These are phyloP conservation scores for Mastigamoeba balamuthi DNA, from an alignment of 78 protist species.

Conservation along the genomic window DNA sequence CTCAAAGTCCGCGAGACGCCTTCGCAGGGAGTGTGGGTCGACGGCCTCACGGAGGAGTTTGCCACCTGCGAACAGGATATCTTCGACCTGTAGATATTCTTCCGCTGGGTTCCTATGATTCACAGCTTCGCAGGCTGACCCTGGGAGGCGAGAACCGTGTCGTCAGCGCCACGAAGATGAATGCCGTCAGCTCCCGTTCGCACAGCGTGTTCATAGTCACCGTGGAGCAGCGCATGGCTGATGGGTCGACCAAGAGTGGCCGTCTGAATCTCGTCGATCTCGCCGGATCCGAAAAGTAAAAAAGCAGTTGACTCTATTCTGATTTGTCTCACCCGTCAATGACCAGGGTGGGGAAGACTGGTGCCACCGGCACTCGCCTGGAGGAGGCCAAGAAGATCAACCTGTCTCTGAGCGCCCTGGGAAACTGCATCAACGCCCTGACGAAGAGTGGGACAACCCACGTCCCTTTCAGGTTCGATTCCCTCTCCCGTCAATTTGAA, in stretches of 20 bases:
- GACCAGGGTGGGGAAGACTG: not conserved
- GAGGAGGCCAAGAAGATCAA: slow-evolving; percentile 76
- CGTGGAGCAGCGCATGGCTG: slow-evolving; percentile 12
- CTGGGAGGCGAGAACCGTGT: slow-evolving; percentile 39
- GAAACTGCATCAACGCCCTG: slow-evolving; percentile 46
- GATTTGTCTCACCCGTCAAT: not conserved
- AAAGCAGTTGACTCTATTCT: not conserved
- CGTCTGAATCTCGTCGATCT: slow-evolving; percentile 71
- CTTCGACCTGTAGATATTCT: too few relatives aligned
- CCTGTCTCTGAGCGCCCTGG: slow-evolving; percentile 55
- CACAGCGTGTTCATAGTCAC: slow-evolving; percentile 59
- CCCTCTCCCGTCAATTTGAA: too few relatives aligned
- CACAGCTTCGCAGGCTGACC: too few relatives aligned
- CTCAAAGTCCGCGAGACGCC: slow-evolving; percentile 29
- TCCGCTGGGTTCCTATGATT: too few relatives aligned
- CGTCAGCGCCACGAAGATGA: slow-evolving; percentile 67
- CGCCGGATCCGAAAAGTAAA: slow-evolving; percentile 75
- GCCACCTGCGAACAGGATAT: slow-evolving; percentile 15
- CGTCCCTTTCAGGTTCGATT: too few relatives aligned
- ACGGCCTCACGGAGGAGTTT: slow-evolving; percentile 17
- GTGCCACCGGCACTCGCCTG: slow-evolving; percentile 66
- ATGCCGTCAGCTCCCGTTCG: slow-evolving; percentile 62
- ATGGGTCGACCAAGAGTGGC: not conserved
- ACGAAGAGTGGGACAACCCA: not conserved
- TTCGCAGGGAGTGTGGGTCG: slow-evolving; percentile 38